Evolutionary conservation across 176 grass and related monocot species (phyloP).

Genomic region (Triticum aestivum): DNA sequence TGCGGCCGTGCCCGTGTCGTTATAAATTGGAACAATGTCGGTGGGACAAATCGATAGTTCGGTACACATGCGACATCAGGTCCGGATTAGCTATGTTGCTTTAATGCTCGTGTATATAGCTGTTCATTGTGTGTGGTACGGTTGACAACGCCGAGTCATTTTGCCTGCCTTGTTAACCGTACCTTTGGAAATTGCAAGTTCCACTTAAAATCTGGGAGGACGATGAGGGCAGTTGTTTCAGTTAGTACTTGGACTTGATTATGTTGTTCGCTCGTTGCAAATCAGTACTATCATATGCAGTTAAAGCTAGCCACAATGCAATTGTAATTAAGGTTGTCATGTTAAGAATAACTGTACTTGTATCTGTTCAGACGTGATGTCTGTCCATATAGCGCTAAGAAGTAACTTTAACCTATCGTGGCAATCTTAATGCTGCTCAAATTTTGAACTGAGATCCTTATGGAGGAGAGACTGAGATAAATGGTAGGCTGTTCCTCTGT

Average conservation of each 20-base stretch:
- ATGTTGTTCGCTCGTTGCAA: background rate
- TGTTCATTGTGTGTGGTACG: background rate
- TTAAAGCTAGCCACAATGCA: constrained; percentile 20
- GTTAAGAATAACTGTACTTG: background rate
- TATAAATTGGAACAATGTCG: background rate
- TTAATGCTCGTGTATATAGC: background rate
- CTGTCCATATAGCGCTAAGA: background rate
- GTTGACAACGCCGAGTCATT: background rate
- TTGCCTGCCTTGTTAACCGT: background rate
- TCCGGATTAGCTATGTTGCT: background rate
- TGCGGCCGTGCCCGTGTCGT: background rate
- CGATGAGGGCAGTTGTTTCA: background rate
- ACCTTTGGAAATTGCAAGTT: constrained; percentile 3
- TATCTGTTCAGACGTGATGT: background rate
- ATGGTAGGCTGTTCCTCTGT: background rate
- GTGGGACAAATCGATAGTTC: background rate
- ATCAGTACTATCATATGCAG: constrained; percentile 23
- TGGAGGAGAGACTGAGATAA: background rate
- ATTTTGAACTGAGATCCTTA: background rate
- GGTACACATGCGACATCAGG: background rate
- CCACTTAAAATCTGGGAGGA: background rate
- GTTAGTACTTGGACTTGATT: background rate
- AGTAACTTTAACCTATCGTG: constrained; percentile 3
- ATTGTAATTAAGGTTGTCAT: constrained; percentile 10
- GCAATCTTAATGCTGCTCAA: background rate